Percentiles rank a stretch among this genome's conserved stretches.
These are phyloP conservation scores for Hymenoscyphus fraxineus DNA, from an alignment of 2,329 filamentous ascomycete species.

Conservation along the genomic window DNA sequence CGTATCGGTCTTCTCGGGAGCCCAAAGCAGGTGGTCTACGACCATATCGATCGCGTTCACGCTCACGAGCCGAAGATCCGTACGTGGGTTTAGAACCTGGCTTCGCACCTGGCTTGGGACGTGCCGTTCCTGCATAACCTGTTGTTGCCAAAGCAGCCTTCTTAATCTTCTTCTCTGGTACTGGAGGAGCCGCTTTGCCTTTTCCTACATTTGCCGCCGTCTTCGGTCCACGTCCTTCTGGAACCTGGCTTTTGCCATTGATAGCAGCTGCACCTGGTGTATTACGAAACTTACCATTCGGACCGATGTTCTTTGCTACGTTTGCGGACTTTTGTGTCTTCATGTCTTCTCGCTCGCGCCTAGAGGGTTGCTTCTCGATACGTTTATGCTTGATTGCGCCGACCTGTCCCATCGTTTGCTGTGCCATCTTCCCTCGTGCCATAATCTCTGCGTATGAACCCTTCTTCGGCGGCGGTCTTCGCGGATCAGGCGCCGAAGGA, in stretches of 20 bases:
- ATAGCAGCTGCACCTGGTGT: conserved; percentile 11
- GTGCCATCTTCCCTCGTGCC: conserved; percentile 65
- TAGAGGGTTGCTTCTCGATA: conserved; percentile 59
- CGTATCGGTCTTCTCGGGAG: conserved; percentile 18
- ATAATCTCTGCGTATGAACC: conserved; percentile 73
- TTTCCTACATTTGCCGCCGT: conserved; percentile 21
- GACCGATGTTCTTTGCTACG: conserved; percentile 27
- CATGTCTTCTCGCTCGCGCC: conserved; percentile 42
- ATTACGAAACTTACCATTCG: conserved; percentile 29
- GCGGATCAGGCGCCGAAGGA: conserved; percentile 19
- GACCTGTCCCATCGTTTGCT: conserved; percentile 56
- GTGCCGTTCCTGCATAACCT: conserved; percentile 62
- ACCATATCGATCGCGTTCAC: conserved; percentile 19
- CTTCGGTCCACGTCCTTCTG: conserved; percentile 17
- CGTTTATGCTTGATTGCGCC: conserved; percentile 74
- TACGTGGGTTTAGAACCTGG: conserved; percentile 27
- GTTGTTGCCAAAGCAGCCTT: conserved; percentile 60
- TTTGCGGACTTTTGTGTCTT: conserved; percentile 26
- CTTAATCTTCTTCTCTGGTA: conserved; percentile 55
- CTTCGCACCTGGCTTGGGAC: conserved; percentile 48
- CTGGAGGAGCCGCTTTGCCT: conserved; percentile 27
- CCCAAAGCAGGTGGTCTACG: conserved; percentile 8
- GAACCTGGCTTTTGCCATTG: conserved; percentile 12
- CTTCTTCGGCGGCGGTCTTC: conserved; percentile 56
- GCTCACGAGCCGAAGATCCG: conserved; percentile 22